These are phyloP conservation scores for Saccharomyces eubayanus DNA, from an alignment of 805 yeast species.

Conservation along the genomic window DNA sequence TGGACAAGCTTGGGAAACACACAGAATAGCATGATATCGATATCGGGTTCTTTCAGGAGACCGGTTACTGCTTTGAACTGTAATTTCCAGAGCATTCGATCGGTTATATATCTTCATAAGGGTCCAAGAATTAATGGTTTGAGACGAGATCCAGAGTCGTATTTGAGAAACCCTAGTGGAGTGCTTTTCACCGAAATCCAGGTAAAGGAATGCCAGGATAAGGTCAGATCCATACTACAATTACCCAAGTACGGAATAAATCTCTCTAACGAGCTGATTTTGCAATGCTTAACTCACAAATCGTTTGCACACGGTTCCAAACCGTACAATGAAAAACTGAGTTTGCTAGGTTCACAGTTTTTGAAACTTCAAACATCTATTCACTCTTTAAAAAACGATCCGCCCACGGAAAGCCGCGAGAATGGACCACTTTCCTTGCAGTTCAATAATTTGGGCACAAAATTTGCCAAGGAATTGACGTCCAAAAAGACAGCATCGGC, in stretches of 20 bases:
- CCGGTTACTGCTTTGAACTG: background rate
- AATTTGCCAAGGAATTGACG: slow-evolving; percentile 42
- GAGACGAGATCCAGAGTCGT: slow-evolving; percentile 59
- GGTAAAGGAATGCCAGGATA: slow-evolving; percentile 35
- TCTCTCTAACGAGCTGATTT: slow-evolving; percentile 51
- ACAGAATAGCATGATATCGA: background rate
- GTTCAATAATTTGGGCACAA: slow-evolving; percentile 54
- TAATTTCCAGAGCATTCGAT: slow-evolving; percentile 14
- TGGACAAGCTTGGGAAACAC: background rate
- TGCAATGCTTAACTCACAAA: slow-evolving; percentile 87
- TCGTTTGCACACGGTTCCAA: slow-evolving; percentile 86
- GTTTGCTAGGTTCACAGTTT: slow-evolving; percentile 61
- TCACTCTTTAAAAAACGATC: slow-evolving; percentile 29
- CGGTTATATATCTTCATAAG: slow-evolving; percentile 35
- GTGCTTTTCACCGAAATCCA: slow-evolving; percentile 44
- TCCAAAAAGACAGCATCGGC: slow-evolving; percentile 44
- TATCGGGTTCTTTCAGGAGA: background rate
- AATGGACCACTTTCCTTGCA: slow-evolving; percentile 24
- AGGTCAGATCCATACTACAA: slow-evolving; percentile 17
- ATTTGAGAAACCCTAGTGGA: slow-evolving; percentile 42
- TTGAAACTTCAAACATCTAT: slow-evolving; percentile 38
- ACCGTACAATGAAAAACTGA: slow-evolving; percentile 82
- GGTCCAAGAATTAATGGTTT: slow-evolving; percentile 60
- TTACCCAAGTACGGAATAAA: slow-evolving; percentile 23
- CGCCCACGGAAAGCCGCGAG: slow-evolving; percentile 3